Percentiles rank a stretch among this genome's conserved stretches.
These are phyloP conservation scores for Coniochaeta prunicola DNA, from an alignment of 2,329 filamentous ascomycete genomes.

Conservation along the genomic window DNA sequence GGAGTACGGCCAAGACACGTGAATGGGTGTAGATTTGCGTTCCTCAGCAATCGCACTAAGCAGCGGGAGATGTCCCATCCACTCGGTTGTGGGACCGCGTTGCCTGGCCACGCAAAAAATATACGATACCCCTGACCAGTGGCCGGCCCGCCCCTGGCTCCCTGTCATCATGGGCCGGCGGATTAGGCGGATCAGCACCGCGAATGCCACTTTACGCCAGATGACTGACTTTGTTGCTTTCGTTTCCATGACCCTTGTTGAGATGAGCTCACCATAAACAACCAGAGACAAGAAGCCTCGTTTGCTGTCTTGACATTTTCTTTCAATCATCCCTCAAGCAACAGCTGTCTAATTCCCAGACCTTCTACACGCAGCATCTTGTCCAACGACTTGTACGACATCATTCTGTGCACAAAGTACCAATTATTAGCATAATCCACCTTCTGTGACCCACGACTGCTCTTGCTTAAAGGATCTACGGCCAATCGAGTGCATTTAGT, in stretches of 20 bases:
- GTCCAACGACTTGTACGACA: background rate
- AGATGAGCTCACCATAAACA: background rate
- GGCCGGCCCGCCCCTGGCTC: background rate
- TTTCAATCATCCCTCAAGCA: background rate
- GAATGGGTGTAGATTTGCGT: background rate
- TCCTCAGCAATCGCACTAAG: too few species aligned
- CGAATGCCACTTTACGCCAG: background rate
- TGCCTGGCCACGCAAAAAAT: background rate
- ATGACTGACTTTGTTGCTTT: background rate
- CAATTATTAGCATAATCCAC: background rate
- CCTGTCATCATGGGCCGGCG: background rate
- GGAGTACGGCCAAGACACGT: background rate
- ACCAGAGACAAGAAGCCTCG: background rate
- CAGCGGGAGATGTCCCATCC: background rate
- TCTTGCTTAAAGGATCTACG: background rate
- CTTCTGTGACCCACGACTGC: background rate
- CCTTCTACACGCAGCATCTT: background rate
- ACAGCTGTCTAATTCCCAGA: background rate
- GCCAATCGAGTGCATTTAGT: background rate
- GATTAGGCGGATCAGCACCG: background rate
- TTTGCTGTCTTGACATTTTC: background rate
- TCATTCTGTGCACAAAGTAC: background rate
- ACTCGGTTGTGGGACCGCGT: background rate
- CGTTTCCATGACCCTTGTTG: background rate
- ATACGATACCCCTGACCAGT: too few species aligned